phyloP scores from a whole-genome alignment of 1,139 yeast genomes.

The Yarrowia galli region DNA sequence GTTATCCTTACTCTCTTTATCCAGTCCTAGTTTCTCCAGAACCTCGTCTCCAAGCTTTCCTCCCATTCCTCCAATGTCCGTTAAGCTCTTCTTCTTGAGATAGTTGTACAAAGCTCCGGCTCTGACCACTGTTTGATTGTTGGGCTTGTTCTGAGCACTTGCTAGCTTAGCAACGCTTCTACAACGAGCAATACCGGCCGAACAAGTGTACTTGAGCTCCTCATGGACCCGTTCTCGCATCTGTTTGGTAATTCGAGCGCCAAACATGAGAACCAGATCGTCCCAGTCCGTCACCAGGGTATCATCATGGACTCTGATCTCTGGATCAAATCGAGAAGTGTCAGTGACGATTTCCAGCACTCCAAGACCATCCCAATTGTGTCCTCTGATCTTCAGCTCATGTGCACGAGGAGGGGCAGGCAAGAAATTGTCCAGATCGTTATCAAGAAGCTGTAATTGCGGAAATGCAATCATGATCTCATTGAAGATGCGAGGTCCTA shows the following conservation, averaged over 20 bases:
- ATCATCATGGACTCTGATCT: conserved; percentile 13
- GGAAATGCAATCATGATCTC: conserved; percentile 53
- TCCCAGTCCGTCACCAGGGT: conserved; percentile 73
- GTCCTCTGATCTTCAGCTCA: conserved; percentile 39
- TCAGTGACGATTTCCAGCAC: conserved; percentile 20
- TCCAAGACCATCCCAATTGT: conserved; percentile 1
- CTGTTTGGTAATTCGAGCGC: conserved; percentile 62
- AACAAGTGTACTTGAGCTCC: conserved; percentile 79
- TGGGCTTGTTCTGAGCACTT: conserved; percentile 84
- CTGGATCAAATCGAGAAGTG: conserved; percentile 11
- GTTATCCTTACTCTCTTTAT: conserved; percentile 42
- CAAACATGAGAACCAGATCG: conserved; percentile 73
- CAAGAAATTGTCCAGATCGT: conserved; percentile 49
- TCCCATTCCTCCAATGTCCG: conserved; percentile 89
- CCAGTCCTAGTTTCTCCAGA: conserved; percentile 51
- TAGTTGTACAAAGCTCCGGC: conserved; percentile 60
- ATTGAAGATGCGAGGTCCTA: conserved; percentile 64
- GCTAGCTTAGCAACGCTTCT: conserved; percentile 88
- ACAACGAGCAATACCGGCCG: conserved; percentile 83
- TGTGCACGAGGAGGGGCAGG: conserved; percentile 57
- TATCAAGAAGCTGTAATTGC: conserved; percentile 47
- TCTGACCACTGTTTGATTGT: conserved; percentile 78
- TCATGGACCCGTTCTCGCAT: conserved; percentile 62
- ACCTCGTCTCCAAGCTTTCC: conserved; percentile 83
- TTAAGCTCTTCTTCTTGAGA: conserved; percentile 65